Conservation (phyloP, 1,284 basidiomycete genomes). For the Cryptococcus amylolentus region DNA sequence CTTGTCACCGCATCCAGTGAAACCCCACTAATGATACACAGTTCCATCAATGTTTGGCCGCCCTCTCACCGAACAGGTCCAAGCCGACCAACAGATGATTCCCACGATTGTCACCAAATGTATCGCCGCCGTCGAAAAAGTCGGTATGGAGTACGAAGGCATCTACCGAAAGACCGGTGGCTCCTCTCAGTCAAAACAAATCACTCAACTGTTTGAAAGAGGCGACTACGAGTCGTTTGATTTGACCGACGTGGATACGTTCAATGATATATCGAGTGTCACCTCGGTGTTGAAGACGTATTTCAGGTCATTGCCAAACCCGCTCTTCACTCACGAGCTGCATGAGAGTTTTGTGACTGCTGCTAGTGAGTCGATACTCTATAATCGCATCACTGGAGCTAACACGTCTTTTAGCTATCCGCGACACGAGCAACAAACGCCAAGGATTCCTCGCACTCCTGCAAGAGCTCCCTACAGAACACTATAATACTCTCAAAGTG, state of each 20-base stretch:
- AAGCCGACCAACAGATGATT: conserved; percentile 66
- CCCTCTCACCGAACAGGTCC: conserved; percentile 77
- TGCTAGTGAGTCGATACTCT: conserved; percentile 52
- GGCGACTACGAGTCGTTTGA: conserved; percentile 86
- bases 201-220: conserved; percentile 91
- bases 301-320: conserved; percentile 85
- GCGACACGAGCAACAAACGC: conserved; percentile 62
- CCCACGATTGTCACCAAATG: conserved; percentile 94
- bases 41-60: conserved; percentile 88
- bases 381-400: background rate
- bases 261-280: conserved; percentile 95
- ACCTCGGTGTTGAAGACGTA: conserved; percentile 97
- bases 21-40: conserved; percentile 35
- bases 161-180: conserved; percentile 98
- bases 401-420: conserved; percentile 51
- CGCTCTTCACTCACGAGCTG: conserved; percentile 83
- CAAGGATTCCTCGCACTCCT: conserved; percentile 67
- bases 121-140: conserved; percentile 81
- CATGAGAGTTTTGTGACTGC: conserved; percentile 86
- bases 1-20: background rate
- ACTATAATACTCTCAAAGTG: conserved; percentile 77
- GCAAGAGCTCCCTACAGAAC: conserved; percentile 73
- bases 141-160: conserved; percentile 64
- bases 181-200: conserved; percentile 82
- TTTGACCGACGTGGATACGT: conserved; percentile 73